Conservation (phyloP, 345 rosid species). For the Populus davidiana region DNA sequence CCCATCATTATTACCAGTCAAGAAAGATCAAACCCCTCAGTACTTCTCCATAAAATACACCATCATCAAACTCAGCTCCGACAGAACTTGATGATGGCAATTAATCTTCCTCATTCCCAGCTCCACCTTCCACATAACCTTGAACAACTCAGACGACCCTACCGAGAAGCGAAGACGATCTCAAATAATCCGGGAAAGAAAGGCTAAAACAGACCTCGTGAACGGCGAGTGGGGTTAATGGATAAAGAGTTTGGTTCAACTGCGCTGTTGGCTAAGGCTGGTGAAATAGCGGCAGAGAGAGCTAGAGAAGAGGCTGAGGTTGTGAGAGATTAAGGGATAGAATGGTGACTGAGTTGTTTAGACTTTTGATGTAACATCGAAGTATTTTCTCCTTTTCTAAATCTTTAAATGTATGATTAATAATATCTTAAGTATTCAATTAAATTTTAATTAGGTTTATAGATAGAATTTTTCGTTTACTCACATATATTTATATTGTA, state of each 20-base stretch:
- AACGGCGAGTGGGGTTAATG: constrained; percentile 65
- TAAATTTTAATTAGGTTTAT: too few species aligned
- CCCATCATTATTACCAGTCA: neutral
- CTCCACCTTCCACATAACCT: constrained; percentile 38
- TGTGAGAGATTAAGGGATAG: constrained; percentile 73
- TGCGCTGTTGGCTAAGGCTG: constrained; percentile 65
- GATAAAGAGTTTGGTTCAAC: constrained; percentile 72
- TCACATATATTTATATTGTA: too few species aligned
- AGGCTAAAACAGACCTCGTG: constrained; percentile 29
- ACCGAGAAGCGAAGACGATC: constrained; percentile 69
- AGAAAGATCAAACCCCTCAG: constrained; percentile 1
- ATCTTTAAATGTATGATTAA: neutral
- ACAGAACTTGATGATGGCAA: neutral
- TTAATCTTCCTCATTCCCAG: constrained; percentile 28
- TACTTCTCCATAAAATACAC: constrained; percentile 29
- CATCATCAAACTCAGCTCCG: constrained; percentile 21
- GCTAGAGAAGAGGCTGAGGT: constrained; percentile 87
- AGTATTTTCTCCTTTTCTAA: neutral
- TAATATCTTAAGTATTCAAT: too few species aligned
- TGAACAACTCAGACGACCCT: constrained; percentile 63
- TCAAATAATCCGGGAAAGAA: constrained; percentile 52
- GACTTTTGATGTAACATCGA: too few species aligned
- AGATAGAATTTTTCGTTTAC: too few species aligned
- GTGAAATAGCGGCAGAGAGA: constrained; percentile 86
- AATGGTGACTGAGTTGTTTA: too few species aligned